A percentile compares a stretch with the other conserved stretches of the same genome.
Evolutionary conservation across 768 basidiomycete species (phyloP).

Genomic region (Agaricus subrufescens): DNA sequence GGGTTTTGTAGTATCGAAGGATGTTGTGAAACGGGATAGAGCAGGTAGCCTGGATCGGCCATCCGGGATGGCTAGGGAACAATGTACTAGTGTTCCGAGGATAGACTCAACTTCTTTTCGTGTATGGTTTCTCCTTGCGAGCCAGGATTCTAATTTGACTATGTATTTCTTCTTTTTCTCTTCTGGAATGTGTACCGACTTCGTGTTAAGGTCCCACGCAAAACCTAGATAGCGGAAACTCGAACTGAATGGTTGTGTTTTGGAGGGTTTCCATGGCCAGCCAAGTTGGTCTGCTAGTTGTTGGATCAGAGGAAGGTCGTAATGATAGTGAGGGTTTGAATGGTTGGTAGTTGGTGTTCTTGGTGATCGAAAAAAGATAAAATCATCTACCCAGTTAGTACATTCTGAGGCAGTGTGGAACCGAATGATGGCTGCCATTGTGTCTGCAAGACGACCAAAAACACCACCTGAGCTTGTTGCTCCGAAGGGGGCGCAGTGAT

Average conservation of each 20-base stretch:
- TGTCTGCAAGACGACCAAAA: constrained; percentile 27
- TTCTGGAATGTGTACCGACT: constrained; percentile 24
- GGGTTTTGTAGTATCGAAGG: constrained; percentile 16
- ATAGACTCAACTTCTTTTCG: constrained; percentile 20
- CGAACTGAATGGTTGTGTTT: constrained; percentile 21
- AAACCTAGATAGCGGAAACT: constrained; percentile 33
- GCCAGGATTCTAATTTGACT: constrained; percentile 17
- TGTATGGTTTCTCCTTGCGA: constrained; percentile 3
- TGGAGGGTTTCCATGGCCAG: constrained; percentile 30
- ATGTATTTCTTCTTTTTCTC: constrained; percentile 27
- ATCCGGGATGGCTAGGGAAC: constrained; percentile 22
- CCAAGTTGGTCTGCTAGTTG: constrained; percentile 20
- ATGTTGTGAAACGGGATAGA: constrained; percentile 21
- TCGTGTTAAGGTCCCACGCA: constrained; percentile 24
- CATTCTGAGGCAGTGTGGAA: neutral
- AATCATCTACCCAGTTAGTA: constrained; percentile 29
- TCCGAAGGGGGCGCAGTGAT: constrained; percentile 26
- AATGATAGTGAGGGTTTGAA: neutral
- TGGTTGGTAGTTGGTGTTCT: neutral
- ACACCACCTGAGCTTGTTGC: constrained; percentile 22
- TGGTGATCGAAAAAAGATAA: constrained; percentile 14
- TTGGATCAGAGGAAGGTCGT: constrained; percentile 7
- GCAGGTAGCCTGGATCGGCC: constrained; percentile 25
- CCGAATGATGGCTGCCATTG: constrained; percentile 19
- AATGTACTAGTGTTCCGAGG: constrained; percentile 32